Evolutionary conservation across 306 rosid genomes (phyloP).

Genomic region (Myrica gale): DNA sequence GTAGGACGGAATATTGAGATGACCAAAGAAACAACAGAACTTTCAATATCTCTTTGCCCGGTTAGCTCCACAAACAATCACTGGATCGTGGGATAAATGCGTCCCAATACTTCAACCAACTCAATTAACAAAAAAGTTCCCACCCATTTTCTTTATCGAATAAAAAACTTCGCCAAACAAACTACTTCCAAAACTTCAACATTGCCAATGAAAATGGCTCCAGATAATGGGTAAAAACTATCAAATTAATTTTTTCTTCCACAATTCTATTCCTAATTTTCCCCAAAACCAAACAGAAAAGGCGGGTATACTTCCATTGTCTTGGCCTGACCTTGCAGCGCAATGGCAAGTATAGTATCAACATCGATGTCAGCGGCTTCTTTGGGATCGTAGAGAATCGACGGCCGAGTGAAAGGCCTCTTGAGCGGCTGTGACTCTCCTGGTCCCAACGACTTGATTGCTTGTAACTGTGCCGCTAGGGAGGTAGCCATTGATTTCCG

Average conservation of each 20-base stretch:
- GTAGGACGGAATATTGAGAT: not conserved
- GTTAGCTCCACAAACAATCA: not conserved
- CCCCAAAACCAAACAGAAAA: slow-evolving; percentile 13
- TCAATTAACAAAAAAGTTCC: not conserved
- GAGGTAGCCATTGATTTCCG: slow-evolving; percentile 59
- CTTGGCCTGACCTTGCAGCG: slow-evolving; percentile 51
- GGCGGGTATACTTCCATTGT: not conserved
- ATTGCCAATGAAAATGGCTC: not conserved
- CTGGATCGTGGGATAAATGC: not conserved
- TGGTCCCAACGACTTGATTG: slow-evolving; percentile 46
- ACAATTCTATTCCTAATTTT: not conserved
- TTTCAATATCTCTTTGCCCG: not conserved
- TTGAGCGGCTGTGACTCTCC: slow-evolving; percentile 52
- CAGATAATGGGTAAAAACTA: not conserved
- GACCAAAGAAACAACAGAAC: not conserved
- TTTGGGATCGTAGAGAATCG: slow-evolving; percentile 71
- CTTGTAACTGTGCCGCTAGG: slow-evolving; percentile 63
- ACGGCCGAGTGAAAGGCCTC: slow-evolving; percentile 80
- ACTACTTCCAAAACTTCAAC: not conserved
- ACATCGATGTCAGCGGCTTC: slow-evolving; percentile 72
- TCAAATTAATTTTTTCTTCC: not conserved
- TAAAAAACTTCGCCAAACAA: not conserved
- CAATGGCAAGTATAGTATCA: slow-evolving; percentile 53
- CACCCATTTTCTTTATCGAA: not conserved
- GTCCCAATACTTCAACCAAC: not conserved